These are phyloP conservation scores for Chaetomium sp. DNA, from an alignment of 2,329 filamentous ascomycete species.

Conservation along the genomic window DNA sequence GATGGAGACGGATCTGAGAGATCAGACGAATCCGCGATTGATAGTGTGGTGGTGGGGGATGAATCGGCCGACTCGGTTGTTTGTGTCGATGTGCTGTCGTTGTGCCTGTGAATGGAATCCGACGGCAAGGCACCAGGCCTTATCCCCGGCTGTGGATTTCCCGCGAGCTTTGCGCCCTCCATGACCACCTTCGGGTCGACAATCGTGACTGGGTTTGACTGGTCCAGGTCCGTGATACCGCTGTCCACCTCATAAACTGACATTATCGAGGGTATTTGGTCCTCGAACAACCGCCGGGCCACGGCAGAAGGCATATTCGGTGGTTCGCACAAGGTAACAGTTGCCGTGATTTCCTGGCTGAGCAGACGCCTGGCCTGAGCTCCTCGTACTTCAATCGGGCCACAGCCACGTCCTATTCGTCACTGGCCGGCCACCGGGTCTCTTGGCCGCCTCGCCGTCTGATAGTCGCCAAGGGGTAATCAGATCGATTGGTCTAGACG, in stretches of 20 bases:
- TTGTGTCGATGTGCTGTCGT: conserved; percentile 76
- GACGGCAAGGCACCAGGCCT: conserved; percentile 46
- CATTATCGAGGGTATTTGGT: conserved; percentile 76
- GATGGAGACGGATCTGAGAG: conserved; percentile 88
- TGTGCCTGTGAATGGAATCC: conserved; percentile 66
- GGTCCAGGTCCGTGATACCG: conserved; percentile 57
- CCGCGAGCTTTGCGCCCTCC: conserved; percentile 44
- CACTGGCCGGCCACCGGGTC: conserved; percentile 29
- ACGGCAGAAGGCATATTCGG: conserved; percentile 63
- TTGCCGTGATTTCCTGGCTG: conserved; percentile 10
- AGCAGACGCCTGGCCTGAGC: conserved; percentile 19
- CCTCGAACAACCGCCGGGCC: conserved; percentile 63
- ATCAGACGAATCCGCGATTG: conserved; percentile 87
- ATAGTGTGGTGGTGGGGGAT: conserved; percentile 91
- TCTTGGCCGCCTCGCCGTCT: conserved; percentile 27
- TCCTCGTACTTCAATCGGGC: conserved; percentile 28
- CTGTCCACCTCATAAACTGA: conserved; percentile 70
- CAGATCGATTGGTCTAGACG: conserved; percentile 12
- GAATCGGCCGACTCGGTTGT: conserved; percentile 86
- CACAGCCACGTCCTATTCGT: conserved; percentile 30
- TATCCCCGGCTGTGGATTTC: conserved; percentile 43
- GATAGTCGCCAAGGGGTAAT: conserved; percentile 24
- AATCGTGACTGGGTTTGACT: conserved; percentile 56
- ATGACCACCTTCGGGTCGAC: conserved; percentile 55
- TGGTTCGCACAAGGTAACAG: conserved; percentile 16